Base-by-base conservation (phyloP, 805 yeast genomes). In the Ascoidea asiatica region DNA sequence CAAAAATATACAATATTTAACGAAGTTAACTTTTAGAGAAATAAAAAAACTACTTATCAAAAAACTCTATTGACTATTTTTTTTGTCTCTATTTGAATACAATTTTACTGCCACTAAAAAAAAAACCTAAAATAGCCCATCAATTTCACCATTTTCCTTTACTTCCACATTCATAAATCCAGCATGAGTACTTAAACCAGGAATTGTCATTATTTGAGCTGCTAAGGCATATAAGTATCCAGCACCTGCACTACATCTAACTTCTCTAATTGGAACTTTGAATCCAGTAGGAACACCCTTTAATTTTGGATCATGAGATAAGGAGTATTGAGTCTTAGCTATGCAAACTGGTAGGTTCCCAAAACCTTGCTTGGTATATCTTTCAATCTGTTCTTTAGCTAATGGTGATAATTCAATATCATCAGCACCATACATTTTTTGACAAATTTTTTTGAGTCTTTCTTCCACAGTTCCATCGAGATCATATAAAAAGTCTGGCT, bases 141-240 rank as follows among this genome's bases (percentile, higher is more conserved):
- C 95, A 53, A 90, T 89, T 58, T 88, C 88, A 46, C 97, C 98
- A 29, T 74, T 72, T 29, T 86, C 83, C 17, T 83, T 78, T 44
- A 90, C 92, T 64, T 90, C 98, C 47, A 90, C 96, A 58, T 89
- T 85, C 95, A 90, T 86, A 70, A 84, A 90, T 21, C 97, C 97
- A 54, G 94, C 83, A 61, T 85, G 89, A 7, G 97, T 90, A 46
- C 97, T 94, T 58, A 90, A 70, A 48, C 98, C 98, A 21, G 98
- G 98, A 55, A 90, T 89, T 21, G 98, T 90, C 81, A 83, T 88
- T 56, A 90, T 90, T 64, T 90, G 95, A 46, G 95, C 97, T 17
- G 97, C 97, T 55, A 90, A 72, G 1, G 97, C 97, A 59, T 90
- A 92, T 59, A 90, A 72, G 65, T 90, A 90, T 7, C 97, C 97